phyloP scores from a whole-genome alignment of 257 asterid species.

The Schizonepeta tenuifolia region DNA sequence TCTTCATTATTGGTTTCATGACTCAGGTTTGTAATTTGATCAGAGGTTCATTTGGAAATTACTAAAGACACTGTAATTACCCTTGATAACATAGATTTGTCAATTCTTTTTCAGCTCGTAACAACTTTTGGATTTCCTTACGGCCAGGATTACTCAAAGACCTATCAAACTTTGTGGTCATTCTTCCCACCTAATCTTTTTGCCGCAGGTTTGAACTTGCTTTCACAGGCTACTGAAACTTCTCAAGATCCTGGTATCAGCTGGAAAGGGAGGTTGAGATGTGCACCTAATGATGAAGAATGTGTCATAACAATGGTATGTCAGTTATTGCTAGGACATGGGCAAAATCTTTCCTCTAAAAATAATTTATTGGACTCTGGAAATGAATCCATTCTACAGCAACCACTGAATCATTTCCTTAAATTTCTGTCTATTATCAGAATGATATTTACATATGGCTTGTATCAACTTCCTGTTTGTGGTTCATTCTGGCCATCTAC shows the following conservation, averaged over 20 bases:
- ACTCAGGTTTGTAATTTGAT: constrained; percentile 68
- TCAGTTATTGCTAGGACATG: constrained; percentile 18
- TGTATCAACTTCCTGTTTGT: constrained; percentile 58
- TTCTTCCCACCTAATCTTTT: constrained; percentile 93
- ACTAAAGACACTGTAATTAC: constrained; percentile 16
- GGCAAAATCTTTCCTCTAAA: not conserved
- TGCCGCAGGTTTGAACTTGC: constrained; percentile 77
- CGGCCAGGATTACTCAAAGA: constrained; percentile 46
- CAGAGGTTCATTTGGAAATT: constrained; percentile 24
- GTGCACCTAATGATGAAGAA: constrained; percentile 80
- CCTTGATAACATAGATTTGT: constrained; percentile 31
- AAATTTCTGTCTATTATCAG: constrained; percentile 49
- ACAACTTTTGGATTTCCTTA: constrained; percentile 92
- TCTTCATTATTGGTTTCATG: constrained; percentile 71
- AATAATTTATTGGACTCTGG: constrained; percentile 19
- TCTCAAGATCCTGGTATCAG: constrained; percentile 93
- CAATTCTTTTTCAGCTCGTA: constrained; percentile 64
- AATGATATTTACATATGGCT: constrained; percentile 79
- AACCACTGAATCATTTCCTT: constrained; percentile 12
- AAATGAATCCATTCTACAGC: constrained; percentile 13
- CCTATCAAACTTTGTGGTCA: constrained; percentile 72
- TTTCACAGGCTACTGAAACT: constrained; percentile 81
- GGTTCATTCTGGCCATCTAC: constrained; percentile 87
- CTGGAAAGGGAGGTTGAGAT: constrained; percentile 77
- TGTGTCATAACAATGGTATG: constrained; percentile 77